Conservation (phyloP, 495 filamentous ascomycete species). For the Hyaloscypha finlandica region DNA sequence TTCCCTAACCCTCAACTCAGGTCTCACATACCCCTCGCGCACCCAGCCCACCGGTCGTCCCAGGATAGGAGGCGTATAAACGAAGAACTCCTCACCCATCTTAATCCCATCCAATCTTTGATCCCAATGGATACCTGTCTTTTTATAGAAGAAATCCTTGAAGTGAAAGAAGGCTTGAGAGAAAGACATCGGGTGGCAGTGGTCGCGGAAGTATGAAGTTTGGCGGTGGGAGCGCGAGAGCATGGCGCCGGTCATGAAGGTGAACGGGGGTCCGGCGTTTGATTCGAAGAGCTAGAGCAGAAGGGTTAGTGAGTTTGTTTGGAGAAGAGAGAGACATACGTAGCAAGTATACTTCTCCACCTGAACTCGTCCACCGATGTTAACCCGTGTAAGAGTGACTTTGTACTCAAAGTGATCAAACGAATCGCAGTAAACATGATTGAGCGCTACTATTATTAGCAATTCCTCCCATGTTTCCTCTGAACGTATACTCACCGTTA, state of each 20-base stretch:
- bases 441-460: constrained; percentile 37
- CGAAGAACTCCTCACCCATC: constrained; percentile 9
- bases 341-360: constrained; percentile 29
- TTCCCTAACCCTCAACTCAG: constrained; percentile 2
- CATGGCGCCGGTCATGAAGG: constrained; percentile 43
- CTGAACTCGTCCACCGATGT: constrained; percentile 28
- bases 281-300: constrained; percentile 48
- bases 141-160: constrained; percentile 54
- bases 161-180: constrained; percentile 49
- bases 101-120: constrained; percentile 36
- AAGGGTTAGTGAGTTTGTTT: not conserved
- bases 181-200: constrained; percentile 29
- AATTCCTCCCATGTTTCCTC: not conserved
- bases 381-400: constrained; percentile 45
- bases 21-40: constrained; percentile 14
- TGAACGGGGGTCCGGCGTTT: constrained; percentile 41
- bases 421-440: constrained; percentile 51
- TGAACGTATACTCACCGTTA: constrained; percentile 28
- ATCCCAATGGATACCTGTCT: constrained; percentile 59
- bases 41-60: constrained; percentile 22
- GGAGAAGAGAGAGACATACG: constrained; percentile 9
- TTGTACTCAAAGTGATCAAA: constrained; percentile 49
- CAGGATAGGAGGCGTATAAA: constrained; percentile 15
- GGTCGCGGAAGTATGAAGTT: constrained; percentile 31
- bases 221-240: constrained; percentile 37